Conservation (phyloP, 805 yeast species). For the Saccharomycopsis microspora region DNA sequence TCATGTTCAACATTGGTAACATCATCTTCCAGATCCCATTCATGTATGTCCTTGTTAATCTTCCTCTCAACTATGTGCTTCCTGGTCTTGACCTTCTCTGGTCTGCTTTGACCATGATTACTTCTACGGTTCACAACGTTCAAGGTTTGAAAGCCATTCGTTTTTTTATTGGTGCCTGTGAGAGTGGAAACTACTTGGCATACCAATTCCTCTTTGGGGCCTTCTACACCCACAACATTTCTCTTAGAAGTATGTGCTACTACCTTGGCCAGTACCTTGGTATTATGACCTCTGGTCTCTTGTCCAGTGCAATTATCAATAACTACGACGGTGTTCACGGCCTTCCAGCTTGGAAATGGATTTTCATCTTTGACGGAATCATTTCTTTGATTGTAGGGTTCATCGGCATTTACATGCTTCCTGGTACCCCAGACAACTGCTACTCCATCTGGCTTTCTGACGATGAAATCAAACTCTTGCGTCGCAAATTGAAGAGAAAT, state of each 20-base stretch:
- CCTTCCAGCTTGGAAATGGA: slow-evolving; percentile 61
- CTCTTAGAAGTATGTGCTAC: slow-evolving; percentile 48
- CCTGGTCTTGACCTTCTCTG: slow-evolving; percentile 53
- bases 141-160: slow-evolving; percentile 48
- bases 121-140: slow-evolving; percentile 37
- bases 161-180: slow-evolving; percentile 59
- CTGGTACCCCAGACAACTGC: slow-evolving; percentile 57
- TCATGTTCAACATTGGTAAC: slow-evolving; percentile 46
- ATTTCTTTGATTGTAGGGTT: slow-evolving; percentile 49
- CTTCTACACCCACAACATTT: slow-evolving; percentile 40
- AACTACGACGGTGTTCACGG: slow-evolving; percentile 39
- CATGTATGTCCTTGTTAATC: slow-evolving; percentile 42
- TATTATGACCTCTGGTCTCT: slow-evolving; percentile 46
- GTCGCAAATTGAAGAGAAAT: slow-evolving; percentile 28
- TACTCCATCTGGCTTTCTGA: slow-evolving; percentile 45
- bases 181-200: slow-evolving; percentile 54
- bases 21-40: slow-evolving; percentile 55
- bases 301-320: slow-evolving; percentile 44
- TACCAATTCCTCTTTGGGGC: slow-evolving; percentile 48
- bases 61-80: slow-evolving; percentile 41
- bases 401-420: slow-evolving; percentile 29
- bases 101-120: slow-evolving; percentile 53
- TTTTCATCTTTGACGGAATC: slow-evolving; percentile 53
- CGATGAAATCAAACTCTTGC: slow-evolving; percentile 45
- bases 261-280: slow-evolving; percentile 57